Base-by-base conservation (phyloP, 169 alveolate species). In the Cryptosporidium sp. region DNA sequence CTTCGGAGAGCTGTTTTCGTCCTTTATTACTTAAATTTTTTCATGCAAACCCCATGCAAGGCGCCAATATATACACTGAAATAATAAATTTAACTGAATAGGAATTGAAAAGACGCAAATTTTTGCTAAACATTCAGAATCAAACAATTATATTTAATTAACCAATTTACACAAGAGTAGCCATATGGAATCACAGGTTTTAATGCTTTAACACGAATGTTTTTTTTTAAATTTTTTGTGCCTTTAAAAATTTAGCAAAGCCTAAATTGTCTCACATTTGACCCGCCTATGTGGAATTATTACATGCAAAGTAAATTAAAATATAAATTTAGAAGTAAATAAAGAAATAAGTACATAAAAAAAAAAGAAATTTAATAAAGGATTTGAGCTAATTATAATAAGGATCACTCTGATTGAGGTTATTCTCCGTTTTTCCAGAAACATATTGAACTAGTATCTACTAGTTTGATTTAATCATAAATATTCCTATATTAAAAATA, bases 41-140 rank as follows among this genome's bases (percentile, higher is more conserved):
- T 56, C 67, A 56, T 56, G 67, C 67, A 56, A 56, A 56, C 67
- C 67, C 67, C 67, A 56, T 56, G 67, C 67, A 56, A 21, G 67
- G 67, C 67, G 67, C 67, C 67, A 56, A 56, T 23, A 23, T 26
- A 21, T 7, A 56, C 37, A 56, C 67, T 8, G 35, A 56, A 56
- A 56, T 21, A 56, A 0, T 14, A 14, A 48, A 56, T 56, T n/a
- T 56, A 56, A 3, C 23, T 56, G 7, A 16, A n/a, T 3, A 48
- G 8, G 12, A 56, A 56, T 56, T 56, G 26, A 26, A 9, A 56
- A 39, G 26, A 48, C 8, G 12, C 21, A 56, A 56, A n/a, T 5
- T 26, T 6, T 56, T 23, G 33, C 31, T 6, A 9, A 7, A 37
- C 2, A 10, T 48, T 6, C 16, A 48, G 56, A 48, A 5, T 3